Evolutionary conservation across 78 protist species (phyloP).

Genomic region (Dictyostelium capitatum): DNA sequence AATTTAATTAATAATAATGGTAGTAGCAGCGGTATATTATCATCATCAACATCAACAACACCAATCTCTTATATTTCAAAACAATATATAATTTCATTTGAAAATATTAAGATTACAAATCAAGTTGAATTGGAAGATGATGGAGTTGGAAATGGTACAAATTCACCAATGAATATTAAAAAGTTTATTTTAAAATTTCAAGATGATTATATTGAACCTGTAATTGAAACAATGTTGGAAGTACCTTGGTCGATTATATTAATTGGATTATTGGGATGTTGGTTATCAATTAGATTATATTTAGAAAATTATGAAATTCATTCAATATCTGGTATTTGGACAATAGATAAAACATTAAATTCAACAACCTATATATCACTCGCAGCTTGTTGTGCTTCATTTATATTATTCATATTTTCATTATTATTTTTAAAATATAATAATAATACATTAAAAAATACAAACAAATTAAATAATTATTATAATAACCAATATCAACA

Average conservation of each 20-base stretch:
- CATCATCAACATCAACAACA: not conserved
- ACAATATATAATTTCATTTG: not conserved
- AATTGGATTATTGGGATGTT: not conserved
- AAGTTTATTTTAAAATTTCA: conserved; percentile 14
- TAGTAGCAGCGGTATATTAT: not conserved
- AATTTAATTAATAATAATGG: not conserved
- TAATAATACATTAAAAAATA: not conserved
- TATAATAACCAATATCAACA: not conserved
- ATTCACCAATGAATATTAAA: not conserved
- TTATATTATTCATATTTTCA: not conserved
- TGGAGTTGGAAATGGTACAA: not conserved
- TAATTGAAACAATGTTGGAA: not conserved
- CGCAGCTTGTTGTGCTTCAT: not conserved
- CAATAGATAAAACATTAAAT: not conserved
- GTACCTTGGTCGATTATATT: not conserved
- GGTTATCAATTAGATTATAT: conserved; percentile 31
- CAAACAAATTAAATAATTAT: not conserved
- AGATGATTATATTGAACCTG: conserved; percentile 8
- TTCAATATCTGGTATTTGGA: not conserved
- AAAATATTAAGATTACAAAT: not conserved
- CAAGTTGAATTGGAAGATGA: no score
- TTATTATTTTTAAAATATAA: conserved; percentile 17
- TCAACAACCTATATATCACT: not conserved
- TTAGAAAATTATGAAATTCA: conserved; percentile 21
- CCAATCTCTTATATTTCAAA: not conserved